Percentiles rank a stretch among this genome's conserved stretches.
Conservation (phyloP, 805 yeast genomes). For the Cyberlindnera euphorbiae region DNA sequence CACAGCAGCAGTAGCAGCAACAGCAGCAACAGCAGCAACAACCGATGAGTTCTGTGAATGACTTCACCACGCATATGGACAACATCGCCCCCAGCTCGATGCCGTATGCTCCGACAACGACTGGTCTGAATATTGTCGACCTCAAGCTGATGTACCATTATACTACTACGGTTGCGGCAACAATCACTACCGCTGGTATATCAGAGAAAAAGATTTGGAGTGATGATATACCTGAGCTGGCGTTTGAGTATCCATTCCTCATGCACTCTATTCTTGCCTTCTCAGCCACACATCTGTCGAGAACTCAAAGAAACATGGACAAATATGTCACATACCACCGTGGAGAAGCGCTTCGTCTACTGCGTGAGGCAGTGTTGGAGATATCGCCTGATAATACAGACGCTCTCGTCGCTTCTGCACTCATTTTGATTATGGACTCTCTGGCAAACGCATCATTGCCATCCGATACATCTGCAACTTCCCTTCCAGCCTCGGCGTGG, state of each 20-base stretch:
- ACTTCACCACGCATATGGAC: too few species aligned
- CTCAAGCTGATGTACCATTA: conserved; percentile 83
- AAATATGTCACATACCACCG: conserved; percentile 82
- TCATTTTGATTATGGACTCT: conserved; percentile 87
- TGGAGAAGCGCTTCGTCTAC: conserved; percentile 74
- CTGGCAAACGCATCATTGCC: conserved; percentile 79
- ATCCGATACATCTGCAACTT: conserved; percentile 31
- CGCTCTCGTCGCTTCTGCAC: conserved; percentile 88
- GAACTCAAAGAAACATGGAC: conserved; percentile 71
- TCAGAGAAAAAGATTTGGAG: conserved; percentile 85
- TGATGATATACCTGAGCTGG: conserved; percentile 80
- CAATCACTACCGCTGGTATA: conserved; percentile 88
- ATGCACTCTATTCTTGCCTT: conserved; percentile 92
- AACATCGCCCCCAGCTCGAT: conserved; percentile 6
- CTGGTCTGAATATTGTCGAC: conserved; percentile 43
- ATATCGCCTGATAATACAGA: conserved; percentile 85
- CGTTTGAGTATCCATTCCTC: conserved; percentile 81
- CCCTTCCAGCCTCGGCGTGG: conserved; percentile 93
- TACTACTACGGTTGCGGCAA: conserved; percentile 75
- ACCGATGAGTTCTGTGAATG: too few species aligned
- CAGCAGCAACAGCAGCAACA: conserved; percentile 6
- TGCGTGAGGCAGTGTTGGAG: conserved; percentile 81
- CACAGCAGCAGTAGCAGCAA: conserved; percentile 1
- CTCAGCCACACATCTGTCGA: conserved; percentile 84
- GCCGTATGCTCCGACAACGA: conserved; percentile 45